Conservation (phyloP, 805 yeast species). For the Candida namnaoensis region DNA sequence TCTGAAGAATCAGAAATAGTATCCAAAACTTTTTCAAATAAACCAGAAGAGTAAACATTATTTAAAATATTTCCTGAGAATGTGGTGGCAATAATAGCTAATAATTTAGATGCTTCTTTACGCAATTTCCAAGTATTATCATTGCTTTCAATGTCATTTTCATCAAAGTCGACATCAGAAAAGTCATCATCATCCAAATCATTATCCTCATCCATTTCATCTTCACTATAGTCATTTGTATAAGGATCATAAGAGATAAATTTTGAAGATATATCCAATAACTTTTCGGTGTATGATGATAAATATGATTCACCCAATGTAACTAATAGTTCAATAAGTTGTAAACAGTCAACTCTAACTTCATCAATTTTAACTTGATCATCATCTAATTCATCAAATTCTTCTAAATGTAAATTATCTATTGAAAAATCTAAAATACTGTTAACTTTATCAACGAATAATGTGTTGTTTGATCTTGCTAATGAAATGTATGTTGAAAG, state of each 20-base stretch:
- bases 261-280: conserved; percentile 19
- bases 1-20: conserved; percentile 35
- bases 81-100: conserved; percentile 26
- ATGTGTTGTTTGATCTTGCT: conserved; percentile 18
- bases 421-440: conserved; percentile 15
- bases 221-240: conserved; percentile 21
- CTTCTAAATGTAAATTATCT: conserved; percentile 17
- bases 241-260: conserved; percentile 41
- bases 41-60: conserved; percentile 20
- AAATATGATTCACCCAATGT: conserved; percentile 27
- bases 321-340: conserved; percentile 29
- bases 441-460: conserved; percentile 13
- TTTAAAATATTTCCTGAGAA: conserved; percentile 27
- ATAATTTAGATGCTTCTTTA: conserved; percentile 36
- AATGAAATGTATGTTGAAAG: conserved; percentile 15
- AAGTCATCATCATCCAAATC: conserved; percentile 37
- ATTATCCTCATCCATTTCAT: conserved; percentile 21
- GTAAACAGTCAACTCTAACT: conserved; percentile 41
- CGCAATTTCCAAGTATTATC: conserved; percentile 60
- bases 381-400: conserved; percentile 19
- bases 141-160: conserved; percentile 30
- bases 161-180: conserved; percentile 31
- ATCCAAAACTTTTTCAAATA: conserved; percentile 23
- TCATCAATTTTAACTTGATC: conserved; percentile 32
- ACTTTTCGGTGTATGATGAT: conserved; percentile 17